A percentile compares a stretch with the other conserved stretches of the same genome.
phyloP scores from a whole-genome alignment of 805 yeast species.

The Metschnikowia santaceciliae region DNA sequence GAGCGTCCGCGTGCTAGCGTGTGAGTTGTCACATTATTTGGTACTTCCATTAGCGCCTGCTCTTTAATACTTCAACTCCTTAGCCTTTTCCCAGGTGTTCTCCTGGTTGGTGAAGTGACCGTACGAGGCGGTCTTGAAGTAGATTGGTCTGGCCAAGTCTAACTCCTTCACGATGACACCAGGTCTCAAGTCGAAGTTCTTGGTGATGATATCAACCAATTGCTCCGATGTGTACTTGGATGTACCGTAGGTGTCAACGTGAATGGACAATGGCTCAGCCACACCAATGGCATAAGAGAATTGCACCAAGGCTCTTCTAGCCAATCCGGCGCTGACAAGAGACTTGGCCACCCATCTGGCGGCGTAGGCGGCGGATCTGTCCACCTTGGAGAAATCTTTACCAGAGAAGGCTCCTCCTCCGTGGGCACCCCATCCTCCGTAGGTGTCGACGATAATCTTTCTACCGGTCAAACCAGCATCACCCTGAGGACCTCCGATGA shows the following conservation, averaged over 20 bases:
- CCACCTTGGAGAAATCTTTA: constrained; percentile 99
- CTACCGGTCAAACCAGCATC: constrained; percentile 99
- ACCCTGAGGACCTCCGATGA: constrained; percentile 99
- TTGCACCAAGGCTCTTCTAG: constrained; percentile 96
- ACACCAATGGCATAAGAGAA: constrained; percentile 99
- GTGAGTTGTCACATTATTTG: constrained; percentile 41
- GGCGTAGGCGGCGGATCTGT: constrained; percentile 99
- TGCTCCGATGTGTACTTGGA: constrained; percentile 84
- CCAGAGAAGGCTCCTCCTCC: constrained; percentile 99
- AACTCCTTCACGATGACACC: constrained; percentile 97
- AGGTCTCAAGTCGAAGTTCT: constrained; percentile 98
- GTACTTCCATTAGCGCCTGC: constrained; percentile 1
- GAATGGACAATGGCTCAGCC: constrained; percentile 97
- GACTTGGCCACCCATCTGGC: constrained; percentile 99
- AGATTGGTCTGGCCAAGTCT: constrained; percentile 98
- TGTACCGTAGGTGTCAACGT: constrained; percentile 98
- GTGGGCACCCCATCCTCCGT: constrained; percentile 99
- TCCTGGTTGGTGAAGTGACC: constrained; percentile 99
- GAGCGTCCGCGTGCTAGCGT: constrained; percentile 35
- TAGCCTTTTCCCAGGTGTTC: constrained; percentile 98
- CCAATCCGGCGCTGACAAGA: constrained; percentile 88
- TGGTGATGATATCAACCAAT: constrained; percentile 84
- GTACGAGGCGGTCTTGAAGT: constrained; percentile 97
- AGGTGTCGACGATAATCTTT: constrained; percentile 98
- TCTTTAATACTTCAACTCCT: constrained; percentile 58